A percentile compares a stretch with the other conserved stretches of the same genome.
Conservation (phyloP, 176 grass and related monocot genomes). For the Carex pumila region DNA sequence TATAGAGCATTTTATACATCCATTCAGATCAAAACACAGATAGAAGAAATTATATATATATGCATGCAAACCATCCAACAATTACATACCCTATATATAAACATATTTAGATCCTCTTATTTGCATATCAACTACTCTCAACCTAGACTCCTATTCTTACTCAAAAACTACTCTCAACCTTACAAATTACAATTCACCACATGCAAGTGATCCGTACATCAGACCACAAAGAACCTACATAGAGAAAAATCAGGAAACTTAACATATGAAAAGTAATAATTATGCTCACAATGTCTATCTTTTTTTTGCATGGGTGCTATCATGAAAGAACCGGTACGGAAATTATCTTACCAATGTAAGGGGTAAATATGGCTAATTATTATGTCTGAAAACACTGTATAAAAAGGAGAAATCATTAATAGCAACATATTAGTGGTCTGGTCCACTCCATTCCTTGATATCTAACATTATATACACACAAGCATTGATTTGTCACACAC, state of each 20-base stretch:
- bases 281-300: constrained; percentile 17
- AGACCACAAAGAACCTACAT: neutral
- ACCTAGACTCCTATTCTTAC: too few relatives aligned
- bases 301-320: constrained; percentile 16
- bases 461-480: neutral
- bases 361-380: constrained; percentile 17
- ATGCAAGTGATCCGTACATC: neutral
- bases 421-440: neutral
- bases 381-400: constrained; percentile 14
- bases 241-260: neutral
- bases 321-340: constrained; percentile 20
- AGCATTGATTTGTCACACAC: neutral
- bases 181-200: neutral
- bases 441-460: neutral
- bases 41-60: neutral
- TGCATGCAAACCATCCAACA: neutral
- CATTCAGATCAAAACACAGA: neutral
- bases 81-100: neutral
- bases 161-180: too few relatives aligned
- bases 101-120: neutral
- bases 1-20: neutral
- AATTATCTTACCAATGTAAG: neutral
- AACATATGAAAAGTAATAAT: constrained; percentile 16
- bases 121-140: neutral
- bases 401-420: constrained; percentile 16